A percentile compares a stretch with the other conserved stretches of the same genome.
Evolutionary conservation across 2,329 filamentous ascomycete genomes (phyloP).

Genomic region (Cladosporium sphaerospermum): DNA sequence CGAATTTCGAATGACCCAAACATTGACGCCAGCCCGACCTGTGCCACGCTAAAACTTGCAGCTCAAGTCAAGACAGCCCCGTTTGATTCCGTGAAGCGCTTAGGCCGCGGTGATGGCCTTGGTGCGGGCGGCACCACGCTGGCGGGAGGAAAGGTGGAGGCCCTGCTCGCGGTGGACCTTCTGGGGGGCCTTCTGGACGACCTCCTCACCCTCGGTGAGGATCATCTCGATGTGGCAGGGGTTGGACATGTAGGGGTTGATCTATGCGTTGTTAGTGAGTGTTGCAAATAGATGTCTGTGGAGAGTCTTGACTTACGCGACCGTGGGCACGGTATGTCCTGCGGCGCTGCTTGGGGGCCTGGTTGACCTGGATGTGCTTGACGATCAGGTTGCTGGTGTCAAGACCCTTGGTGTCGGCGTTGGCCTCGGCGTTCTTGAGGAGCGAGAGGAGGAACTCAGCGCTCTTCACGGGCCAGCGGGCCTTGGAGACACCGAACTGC

Average conservation of each 20-base stretch:
- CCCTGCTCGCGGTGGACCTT: slow-evolving; percentile 57
- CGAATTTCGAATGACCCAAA: slow-evolving; percentile 5
- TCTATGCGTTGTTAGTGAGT: slow-evolving; percentile 48
- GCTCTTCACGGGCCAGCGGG: slow-evolving; percentile 98
- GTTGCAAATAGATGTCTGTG: not conserved
- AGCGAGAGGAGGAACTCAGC: slow-evolving; percentile 96
- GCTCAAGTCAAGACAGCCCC: slow-evolving; percentile 7
- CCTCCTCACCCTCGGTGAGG: slow-evolving; percentile 95
- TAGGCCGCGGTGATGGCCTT: slow-evolving; percentile 50
- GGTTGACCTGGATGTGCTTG: slow-evolving; percentile 99
- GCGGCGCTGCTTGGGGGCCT: slow-evolving; percentile 98
- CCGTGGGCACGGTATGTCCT: slow-evolving; percentile 99
- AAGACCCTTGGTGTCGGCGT: slow-evolving; percentile 93
- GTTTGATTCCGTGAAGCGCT: slow-evolving; percentile 11
- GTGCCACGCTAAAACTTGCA: slow-evolving; percentile 12
- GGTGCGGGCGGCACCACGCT: slow-evolving; percentile 68
- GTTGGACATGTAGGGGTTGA: slow-evolving; percentile 99
- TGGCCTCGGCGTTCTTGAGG: slow-evolving; percentile 95
- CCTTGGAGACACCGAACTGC: slow-evolving; percentile 95
- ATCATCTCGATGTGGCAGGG: slow-evolving; percentile 99
- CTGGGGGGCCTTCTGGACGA: slow-evolving; percentile 79
- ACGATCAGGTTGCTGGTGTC: slow-evolving; percentile 96
- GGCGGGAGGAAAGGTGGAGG: slow-evolving; percentile 74
- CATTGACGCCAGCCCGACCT: slow-evolving; percentile 11
- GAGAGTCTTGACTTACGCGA: slow-evolving; percentile 66